Evolutionary conservation across 2,329 filamentous ascomycete species (phyloP).

Genomic region (Aaosphaeria pasadenensis): DNA sequence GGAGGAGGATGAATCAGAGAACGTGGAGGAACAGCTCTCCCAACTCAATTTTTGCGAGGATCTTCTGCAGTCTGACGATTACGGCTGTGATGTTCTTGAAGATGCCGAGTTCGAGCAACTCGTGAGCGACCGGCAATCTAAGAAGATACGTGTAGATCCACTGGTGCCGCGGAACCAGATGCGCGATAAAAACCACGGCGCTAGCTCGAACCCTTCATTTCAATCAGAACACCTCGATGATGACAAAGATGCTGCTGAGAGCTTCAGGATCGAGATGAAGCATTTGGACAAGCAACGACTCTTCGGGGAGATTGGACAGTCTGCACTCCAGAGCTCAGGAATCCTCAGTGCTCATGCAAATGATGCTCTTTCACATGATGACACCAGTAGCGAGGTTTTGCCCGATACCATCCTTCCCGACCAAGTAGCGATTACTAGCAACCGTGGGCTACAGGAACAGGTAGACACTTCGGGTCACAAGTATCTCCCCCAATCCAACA

Average conservation of each 20-base stretch:
- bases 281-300: conserved; percentile 40
- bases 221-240: conserved; percentile 26
- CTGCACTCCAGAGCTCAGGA: conserved; percentile 53
- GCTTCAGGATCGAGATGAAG: conserved; percentile 23
- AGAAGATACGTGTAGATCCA: conserved; percentile 43
- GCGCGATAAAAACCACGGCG: conserved; percentile 35
- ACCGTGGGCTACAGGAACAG: background rate
- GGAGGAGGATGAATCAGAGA: conserved; percentile 60
- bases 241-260: conserved; percentile 18
- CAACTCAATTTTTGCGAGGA: conserved; percentile 46
- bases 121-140: conserved; percentile 40
- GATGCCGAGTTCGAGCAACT: conserved; percentile 27
- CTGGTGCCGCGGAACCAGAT: conserved; percentile 38
- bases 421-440: conserved; percentile 4
- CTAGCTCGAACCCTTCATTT: conserved; percentile 39
- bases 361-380: conserved; percentile 24
- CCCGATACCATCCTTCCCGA: conserved; percentile 1
- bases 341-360: conserved; percentile 36
- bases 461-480: background rate
- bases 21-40: conserved; percentile 41
- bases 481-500: conserved; percentile 13
- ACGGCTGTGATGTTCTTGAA: conserved; percentile 17
- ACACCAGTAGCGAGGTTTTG: conserved; percentile 7
- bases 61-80: conserved; percentile 13
- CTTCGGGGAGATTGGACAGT: conserved; percentile 61